A percentile compares a stretch with the other conserved stretches of the same genome.
Evolutionary conservation across 1,284 basidiomycete genomes (phyloP).

Genomic region (Cryptococcus wingfieldii): DNA sequence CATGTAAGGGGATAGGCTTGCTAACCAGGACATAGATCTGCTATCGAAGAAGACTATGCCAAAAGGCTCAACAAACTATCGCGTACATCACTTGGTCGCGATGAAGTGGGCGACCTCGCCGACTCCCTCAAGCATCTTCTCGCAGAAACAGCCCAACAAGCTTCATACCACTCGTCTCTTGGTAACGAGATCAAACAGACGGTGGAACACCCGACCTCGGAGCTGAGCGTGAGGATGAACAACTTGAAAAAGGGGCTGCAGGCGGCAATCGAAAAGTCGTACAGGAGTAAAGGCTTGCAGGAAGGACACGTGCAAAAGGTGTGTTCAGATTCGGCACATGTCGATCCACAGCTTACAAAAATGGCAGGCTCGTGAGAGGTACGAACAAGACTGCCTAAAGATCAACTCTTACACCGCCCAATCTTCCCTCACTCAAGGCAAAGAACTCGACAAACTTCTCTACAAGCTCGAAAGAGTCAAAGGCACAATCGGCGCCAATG

Average conservation of each 20-base stretch:
- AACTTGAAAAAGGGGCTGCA: constrained; percentile 68
- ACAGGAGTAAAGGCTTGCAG: constrained; percentile 78
- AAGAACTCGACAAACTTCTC: constrained; percentile 86
- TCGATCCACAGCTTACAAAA: not conserved
- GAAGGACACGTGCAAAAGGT: constrained; percentile 74
- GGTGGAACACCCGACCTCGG: constrained; percentile 63
- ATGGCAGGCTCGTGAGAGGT: constrained; percentile 74
- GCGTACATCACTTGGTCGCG: constrained; percentile 70
- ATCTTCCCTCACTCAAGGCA: constrained; percentile 85
- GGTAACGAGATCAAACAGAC: constrained; percentile 72
- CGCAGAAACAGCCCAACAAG: constrained; percentile 76
- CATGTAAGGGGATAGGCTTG: not conserved
- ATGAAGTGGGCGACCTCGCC: constrained; percentile 86
- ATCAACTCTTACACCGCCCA: constrained; percentile 97
- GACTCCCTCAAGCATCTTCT: constrained; percentile 72
- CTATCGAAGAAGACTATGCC: constrained; percentile 89
- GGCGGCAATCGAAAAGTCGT: constrained; percentile 74
- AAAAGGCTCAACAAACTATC: constrained; percentile 79
- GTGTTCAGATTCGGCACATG: constrained; percentile 4
- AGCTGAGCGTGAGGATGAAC: constrained; percentile 64
- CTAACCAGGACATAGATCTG: constrained; percentile 23
- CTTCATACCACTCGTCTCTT: constrained; percentile 55
- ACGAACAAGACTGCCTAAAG: constrained; percentile 86
- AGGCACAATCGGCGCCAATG: constrained; percentile 81
- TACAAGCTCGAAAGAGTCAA: constrained; percentile 83